Evolutionary conservation across 2,329 filamentous ascomycete genomes (phyloP).

Genomic region (Samsoniella hepiali): DNA sequence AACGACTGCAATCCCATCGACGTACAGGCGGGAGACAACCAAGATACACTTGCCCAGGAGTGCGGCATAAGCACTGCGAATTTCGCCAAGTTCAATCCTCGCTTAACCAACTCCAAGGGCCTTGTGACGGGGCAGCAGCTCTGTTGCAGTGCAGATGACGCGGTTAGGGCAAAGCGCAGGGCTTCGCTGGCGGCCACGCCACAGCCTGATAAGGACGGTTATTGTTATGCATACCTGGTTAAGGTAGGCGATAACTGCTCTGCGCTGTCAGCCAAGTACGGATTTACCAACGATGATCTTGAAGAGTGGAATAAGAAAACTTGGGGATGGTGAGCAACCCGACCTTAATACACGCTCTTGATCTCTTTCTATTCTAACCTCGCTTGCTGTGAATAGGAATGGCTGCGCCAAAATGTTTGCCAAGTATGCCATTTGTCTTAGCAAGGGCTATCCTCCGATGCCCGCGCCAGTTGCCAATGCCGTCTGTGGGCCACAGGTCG

Average conservation of each 20-base stretch:
- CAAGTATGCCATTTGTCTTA: conserved; percentile 28
- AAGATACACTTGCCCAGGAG: conserved; percentile 31
- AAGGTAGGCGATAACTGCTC: conserved; percentile 34
- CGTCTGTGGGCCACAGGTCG: conserved; percentile 30
- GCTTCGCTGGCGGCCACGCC: no score
- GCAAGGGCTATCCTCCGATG: conserved; percentile 29
- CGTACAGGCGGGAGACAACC: conserved; percentile 33
- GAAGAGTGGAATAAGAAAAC: conserved; percentile 30
- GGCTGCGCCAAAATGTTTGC: conserved; percentile 16
- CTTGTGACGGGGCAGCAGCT: conserved; percentile 31
- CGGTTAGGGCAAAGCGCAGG: conserved; percentile 17
- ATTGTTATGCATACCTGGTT: conserved; percentile 37
- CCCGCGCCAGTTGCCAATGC: conserved; percentile 26
- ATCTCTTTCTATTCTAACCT: neutral
- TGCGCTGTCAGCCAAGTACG: conserved; percentile 30
- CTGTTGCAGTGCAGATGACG: conserved; percentile 35
- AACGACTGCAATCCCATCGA: conserved; percentile 25
- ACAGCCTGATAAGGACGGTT: conserved; percentile 24
- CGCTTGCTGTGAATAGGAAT: neutral
- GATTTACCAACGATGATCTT: conserved; percentile 32
- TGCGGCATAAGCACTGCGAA: conserved; percentile 36
- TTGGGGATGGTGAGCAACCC: conserved; percentile 30
- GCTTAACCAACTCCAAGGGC: conserved; percentile 25
- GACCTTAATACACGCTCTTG: no score
- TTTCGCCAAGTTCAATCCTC: conserved; percentile 34